phyloP scores from a whole-genome alignment of 1,139 yeast species.

The Yamadazyma membranifaciens region DNA sequence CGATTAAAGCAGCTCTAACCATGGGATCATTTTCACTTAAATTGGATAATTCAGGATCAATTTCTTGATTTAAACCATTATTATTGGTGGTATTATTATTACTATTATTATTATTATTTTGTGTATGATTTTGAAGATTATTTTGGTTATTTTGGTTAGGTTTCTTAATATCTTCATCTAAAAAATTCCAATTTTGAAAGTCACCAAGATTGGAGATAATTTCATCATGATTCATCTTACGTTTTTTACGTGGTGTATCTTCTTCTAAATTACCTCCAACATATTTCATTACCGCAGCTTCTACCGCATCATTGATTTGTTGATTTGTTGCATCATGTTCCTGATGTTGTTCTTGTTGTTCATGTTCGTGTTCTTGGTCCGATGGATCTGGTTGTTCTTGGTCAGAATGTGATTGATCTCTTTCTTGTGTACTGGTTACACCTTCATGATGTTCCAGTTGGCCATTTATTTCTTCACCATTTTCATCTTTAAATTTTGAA shows the following conservation, averaged over 20 bases:
- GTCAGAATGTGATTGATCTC: slow-evolving; percentile 7
- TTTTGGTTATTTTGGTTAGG: slow-evolving; percentile 9
- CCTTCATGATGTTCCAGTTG: slow-evolving; percentile 2
- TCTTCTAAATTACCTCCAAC: slow-evolving; percentile 60
- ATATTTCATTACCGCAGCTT: slow-evolving; percentile 72
- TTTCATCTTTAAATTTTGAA: slow-evolving; percentile 16
- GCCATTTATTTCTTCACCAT: not conserved
- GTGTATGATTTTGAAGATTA: slow-evolving; percentile 7
- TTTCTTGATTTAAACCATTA: slow-evolving; percentile 21
- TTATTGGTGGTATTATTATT: slow-evolving; percentile 4
- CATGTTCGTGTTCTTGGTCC: slow-evolving; percentile 11
- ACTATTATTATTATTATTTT: slow-evolving; percentile 10
- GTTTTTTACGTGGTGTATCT: slow-evolving; percentile 13
- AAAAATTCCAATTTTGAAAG: slow-evolving; percentile 54
- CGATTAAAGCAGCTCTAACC: slow-evolving; percentile 66
- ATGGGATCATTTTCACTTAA: slow-evolving; percentile 56
- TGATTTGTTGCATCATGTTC: slow-evolving; percentile 26
- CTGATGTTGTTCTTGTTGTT: slow-evolving; percentile 1
- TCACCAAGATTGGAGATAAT: slow-evolving; percentile 37
- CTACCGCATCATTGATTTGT: slow-evolving; percentile 54
- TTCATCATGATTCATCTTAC: slow-evolving; percentile 25
- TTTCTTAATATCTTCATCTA: slow-evolving; percentile 24
- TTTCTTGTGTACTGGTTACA: slow-evolving; percentile 11
- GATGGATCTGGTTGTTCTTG: slow-evolving; percentile 5
- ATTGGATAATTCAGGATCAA: slow-evolving; percentile 61